Conservation (phyloP, 805 yeast genomes). For the Wickerhamomyces sydowiorum region DNA sequence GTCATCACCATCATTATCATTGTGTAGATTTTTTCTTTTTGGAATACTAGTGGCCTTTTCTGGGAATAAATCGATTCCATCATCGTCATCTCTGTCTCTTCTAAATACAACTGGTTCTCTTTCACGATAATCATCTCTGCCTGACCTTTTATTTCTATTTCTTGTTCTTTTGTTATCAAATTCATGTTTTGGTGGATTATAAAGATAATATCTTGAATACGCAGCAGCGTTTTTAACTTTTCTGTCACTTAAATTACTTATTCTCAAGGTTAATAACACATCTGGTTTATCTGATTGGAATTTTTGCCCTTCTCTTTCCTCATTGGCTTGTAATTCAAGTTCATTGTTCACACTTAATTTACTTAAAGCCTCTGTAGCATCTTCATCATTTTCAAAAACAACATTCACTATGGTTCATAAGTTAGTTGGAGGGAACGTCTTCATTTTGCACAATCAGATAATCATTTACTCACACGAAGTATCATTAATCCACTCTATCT, state of each 20-base stretch:
- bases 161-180: constrained; percentile 3
- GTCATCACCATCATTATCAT: background rate
- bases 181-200: constrained; percentile 14
- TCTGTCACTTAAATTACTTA: constrained; percentile 16
- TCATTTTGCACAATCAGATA: background rate
- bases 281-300: constrained; percentile 10
- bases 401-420: constrained; percentile 13
- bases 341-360: constrained; percentile 8
- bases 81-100: constrained; percentile 2
- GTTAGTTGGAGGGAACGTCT: constrained; percentile 1
- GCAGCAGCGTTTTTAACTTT: constrained; percentile 22
- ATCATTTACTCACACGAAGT: constrained; percentile 11
- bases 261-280: constrained; percentile 11
- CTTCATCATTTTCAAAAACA: constrained; percentile 17
- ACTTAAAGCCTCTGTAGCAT: constrained; percentile 10
- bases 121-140: constrained; percentile 11
- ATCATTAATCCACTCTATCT: constrained; percentile 24
- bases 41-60: background rate
- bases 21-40: background rate
- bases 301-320: constrained; percentile 8
- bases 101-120: constrained; percentile 14
- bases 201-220: constrained; percentile 22
- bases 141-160: background rate
- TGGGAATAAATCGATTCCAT: constrained; percentile 15
- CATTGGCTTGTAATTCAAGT: background rate